phyloP scores from a whole-genome alignment of 129 eudicot genomes.

The Silybum marianum region DNA sequence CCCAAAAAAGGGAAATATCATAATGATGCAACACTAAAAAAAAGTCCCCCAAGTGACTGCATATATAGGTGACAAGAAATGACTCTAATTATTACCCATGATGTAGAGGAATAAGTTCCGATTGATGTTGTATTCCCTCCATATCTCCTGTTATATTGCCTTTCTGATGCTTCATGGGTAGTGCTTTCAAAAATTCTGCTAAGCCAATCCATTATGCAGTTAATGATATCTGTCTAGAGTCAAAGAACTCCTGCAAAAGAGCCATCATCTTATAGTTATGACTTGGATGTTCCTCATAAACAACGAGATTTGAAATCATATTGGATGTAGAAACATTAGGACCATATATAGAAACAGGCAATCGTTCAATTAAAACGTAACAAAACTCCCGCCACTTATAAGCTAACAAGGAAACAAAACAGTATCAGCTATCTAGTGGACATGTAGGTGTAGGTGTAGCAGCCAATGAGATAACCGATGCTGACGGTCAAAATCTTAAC shows the following conservation, averaged over 20 bases:
- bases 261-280: not conserved
- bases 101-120: slow-evolving; percentile 52
- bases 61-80: not conserved
- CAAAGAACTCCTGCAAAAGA: slow-evolving; percentile 37
- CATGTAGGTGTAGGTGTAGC: too few species aligned
- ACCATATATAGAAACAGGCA: not conserved
- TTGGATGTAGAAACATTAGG: not conserved
- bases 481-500: not conserved
- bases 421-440: not conserved
- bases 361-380: too few species aligned
- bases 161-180: slow-evolving; percentile 48
- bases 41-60: not conserved
- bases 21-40: not conserved
- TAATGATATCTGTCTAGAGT: slow-evolving; percentile 16
- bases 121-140: slow-evolving; percentile 21
- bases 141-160: slow-evolving; percentile 51
- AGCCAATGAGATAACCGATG: too few species aligned
- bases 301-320: not conserved
- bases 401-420: not conserved
- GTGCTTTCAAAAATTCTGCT: slow-evolving; percentile 66
- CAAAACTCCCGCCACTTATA: not conserved
- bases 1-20: slow-evolving; percentile 7
- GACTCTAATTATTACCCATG: slow-evolving; percentile 40
- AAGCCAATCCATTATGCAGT: slow-evolving; percentile 70
- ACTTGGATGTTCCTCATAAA: not conserved